phyloP scores from a whole-genome alignment of 2,329 filamentous ascomycete genomes.

The Cladosporium cucumerinum region DNA sequence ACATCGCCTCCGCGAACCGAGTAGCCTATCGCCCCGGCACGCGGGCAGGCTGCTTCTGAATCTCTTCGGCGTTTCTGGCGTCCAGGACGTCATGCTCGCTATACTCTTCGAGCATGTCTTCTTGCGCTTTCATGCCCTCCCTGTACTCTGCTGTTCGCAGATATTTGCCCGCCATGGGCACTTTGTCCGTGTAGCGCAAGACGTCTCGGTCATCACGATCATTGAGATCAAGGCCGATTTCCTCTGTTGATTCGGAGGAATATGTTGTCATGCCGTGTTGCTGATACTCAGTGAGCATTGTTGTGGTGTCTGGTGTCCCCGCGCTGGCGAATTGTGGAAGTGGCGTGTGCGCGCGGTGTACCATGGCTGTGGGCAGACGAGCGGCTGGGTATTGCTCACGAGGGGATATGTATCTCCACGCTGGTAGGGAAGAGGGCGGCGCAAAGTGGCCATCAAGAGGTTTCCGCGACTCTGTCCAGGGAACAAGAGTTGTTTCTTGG shows the following conservation, averaged over 20 bases:
- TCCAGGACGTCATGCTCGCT: background rate
- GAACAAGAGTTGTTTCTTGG: background rate
- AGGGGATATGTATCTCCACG: background rate
- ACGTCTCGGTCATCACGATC: background rate
- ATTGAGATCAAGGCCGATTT: background rate
- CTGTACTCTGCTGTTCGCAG: background rate
- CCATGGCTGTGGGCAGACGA: conserved; percentile 3
- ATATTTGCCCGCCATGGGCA: background rate
- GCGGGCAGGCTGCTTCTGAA: background rate
- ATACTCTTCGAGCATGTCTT: background rate
- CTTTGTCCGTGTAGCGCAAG: background rate
- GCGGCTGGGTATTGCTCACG: background rate
- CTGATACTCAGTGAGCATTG: background rate
- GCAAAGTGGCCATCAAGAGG: background rate
- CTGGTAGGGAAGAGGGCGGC: background rate
- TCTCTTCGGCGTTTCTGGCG: background rate
- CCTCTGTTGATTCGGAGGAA: background rate
- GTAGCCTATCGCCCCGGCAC: background rate
- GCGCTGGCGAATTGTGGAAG: background rate
- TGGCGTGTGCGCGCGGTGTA: background rate
- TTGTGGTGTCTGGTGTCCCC: background rate
- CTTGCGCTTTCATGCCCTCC: background rate
- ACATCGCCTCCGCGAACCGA: background rate
- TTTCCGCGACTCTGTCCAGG: background rate
- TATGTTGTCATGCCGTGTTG: conserved; percentile 7